Base-by-base conservation (phyloP, 2,329 filamentous ascomycete genomes). In the Penicillium sp. region DNA sequence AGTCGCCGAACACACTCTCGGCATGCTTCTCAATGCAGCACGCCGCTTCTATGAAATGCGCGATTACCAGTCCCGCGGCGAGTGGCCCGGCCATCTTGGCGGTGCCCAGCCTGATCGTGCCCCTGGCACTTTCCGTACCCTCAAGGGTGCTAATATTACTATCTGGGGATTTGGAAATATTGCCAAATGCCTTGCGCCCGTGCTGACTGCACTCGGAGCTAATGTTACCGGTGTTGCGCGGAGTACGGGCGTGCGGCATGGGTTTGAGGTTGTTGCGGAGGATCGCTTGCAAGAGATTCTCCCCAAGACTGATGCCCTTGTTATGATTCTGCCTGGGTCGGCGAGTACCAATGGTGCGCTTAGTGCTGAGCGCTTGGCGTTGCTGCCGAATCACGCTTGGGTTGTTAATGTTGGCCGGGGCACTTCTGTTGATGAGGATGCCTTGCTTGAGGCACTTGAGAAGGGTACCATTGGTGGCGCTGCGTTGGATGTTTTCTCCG, bases 131-230 rank as follows among this genome's bases (percentile, higher is more conserved):
- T 87, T 87, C 73, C 84, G 82, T 3, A 83, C 83, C 9, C 76
- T 88, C 61, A 78, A 82, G 37, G 82, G 82, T 57, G 83, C 85
- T 6, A 78, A 78, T 61, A 75, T 87, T 4, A 71, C 83, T 31
- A 76, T 87, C 64, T 87, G 85, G 85, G 85, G 85, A 11, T 87
- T 84, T 64, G 85, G 85, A 53, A 88, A 87, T 70, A 87, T 88
- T 50, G 85, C 83, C 31, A 85, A 86, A 76, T 77, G 76, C 1
- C 78, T 87, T 36, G 75, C 80, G 5, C 84, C 84, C 22, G 77
- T 78, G 62, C 74, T 87, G 4, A 72, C 75, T 7, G 76, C 74
- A 0, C 77, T 85, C 37, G 86, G 86, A 25, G 82, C 85, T 11
- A 74, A 76, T 1, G 85, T 88, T 16, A 75, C 69, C 35, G 86